phyloP scores from a whole-genome alignment of 2,329 filamentous ascomycete genomes.

The Pezizomycotina sp. region DNA sequence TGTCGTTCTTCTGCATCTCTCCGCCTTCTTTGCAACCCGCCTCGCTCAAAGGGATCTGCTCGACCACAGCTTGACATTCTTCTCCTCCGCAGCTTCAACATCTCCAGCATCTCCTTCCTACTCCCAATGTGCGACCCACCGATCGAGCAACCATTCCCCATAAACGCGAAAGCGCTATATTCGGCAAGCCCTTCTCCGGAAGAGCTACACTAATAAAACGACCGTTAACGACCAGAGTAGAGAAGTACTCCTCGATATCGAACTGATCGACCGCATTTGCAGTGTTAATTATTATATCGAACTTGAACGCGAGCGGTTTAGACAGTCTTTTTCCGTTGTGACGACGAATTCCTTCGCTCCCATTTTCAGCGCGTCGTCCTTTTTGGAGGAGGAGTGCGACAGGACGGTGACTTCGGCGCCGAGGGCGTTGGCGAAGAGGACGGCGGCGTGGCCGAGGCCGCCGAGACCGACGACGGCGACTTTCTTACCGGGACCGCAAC shows the following conservation, averaged over 20 bases:
- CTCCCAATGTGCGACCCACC: constrained; percentile 55
- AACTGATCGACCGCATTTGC: constrained; percentile 50
- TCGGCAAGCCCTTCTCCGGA: constrained; percentile 33
- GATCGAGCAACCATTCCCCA: constrained; percentile 41
- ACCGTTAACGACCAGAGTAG: constrained; percentile 50
- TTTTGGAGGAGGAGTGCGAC: constrained; percentile 43
- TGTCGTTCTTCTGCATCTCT: constrained; percentile 12
- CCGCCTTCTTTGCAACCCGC: constrained; percentile 9
- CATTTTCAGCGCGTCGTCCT: constrained; percentile 42
- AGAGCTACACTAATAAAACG: constrained; percentile 44
- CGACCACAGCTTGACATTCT: constrained; percentile 48
- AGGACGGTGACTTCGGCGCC: constrained; percentile 47
- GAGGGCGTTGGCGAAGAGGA: constrained; percentile 52
- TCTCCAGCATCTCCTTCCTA: constrained; percentile 51
- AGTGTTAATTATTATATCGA: constrained; percentile 63
- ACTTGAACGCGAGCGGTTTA: constrained; percentile 42
- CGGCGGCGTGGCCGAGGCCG: constrained; percentile 53
- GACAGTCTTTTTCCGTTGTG: constrained; percentile 43
- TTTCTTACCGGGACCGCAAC: constrained; percentile 61
- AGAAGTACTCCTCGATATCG: constrained; percentile 54
- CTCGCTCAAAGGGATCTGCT: too few relatives aligned
- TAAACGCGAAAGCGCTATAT: constrained; percentile 30
- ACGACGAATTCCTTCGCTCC: constrained; percentile 46
- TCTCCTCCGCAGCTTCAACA: constrained; percentile 54
- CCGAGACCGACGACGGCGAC: constrained; percentile 55